Percentiles rank a stretch among this genome's conserved stretches.
Evolutionary conservation across 2,329 filamentous ascomycete genomes (phyloP).

Genomic region (Aspergillus pseudotamarii): DNA sequence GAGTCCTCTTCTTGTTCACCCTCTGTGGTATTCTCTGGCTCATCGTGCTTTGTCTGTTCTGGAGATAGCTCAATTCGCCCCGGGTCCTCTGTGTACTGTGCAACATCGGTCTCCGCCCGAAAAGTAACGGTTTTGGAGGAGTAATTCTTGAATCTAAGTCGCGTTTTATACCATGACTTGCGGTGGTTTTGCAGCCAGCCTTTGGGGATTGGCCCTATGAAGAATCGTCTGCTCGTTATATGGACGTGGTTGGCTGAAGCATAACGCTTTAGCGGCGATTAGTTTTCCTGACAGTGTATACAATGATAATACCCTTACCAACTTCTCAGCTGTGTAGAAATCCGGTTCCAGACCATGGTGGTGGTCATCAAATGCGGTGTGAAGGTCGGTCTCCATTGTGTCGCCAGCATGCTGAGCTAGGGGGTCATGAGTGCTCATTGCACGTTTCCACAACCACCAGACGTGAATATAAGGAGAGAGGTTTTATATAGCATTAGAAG

Average conservation of each 20-base stretch:
- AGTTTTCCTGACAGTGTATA: not conserved
- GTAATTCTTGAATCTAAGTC: slow-evolving; percentile 49
- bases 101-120: slow-evolving; percentile 49
- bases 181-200: slow-evolving; percentile 66
- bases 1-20: slow-evolving; percentile 14
- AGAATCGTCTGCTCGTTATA: slow-evolving; percentile 63
- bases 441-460: slow-evolving; percentile 13
- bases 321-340: slow-evolving; percentile 57
- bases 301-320: slow-evolving; percentile 44
- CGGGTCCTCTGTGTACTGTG: slow-evolving; percentile 41
- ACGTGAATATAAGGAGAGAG: not conserved
- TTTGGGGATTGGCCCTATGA: slow-evolving; percentile 67
- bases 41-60: slow-evolving; percentile 23
- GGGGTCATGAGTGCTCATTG: slow-evolving; percentile 30
- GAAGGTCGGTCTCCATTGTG: slow-evolving; percentile 24
- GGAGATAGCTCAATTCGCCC: slow-evolving; percentile 17
- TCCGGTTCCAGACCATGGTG: slow-evolving; percentile 47
- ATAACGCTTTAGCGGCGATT: slow-evolving; percentile 52
- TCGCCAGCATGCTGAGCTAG: slow-evolving; percentile 23
- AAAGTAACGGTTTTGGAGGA: slow-evolving; percentile 55
- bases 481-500: slow-evolving; percentile 9
- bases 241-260: slow-evolving; percentile 64
- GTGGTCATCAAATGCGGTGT: slow-evolving; percentile 22
- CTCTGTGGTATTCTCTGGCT: slow-evolving; percentile 17
- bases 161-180: slow-evolving; percentile 62